Conservation (phyloP, 2,329 filamentous ascomycete genomes). For the Pseudogymnoascus sp. region DNA sequence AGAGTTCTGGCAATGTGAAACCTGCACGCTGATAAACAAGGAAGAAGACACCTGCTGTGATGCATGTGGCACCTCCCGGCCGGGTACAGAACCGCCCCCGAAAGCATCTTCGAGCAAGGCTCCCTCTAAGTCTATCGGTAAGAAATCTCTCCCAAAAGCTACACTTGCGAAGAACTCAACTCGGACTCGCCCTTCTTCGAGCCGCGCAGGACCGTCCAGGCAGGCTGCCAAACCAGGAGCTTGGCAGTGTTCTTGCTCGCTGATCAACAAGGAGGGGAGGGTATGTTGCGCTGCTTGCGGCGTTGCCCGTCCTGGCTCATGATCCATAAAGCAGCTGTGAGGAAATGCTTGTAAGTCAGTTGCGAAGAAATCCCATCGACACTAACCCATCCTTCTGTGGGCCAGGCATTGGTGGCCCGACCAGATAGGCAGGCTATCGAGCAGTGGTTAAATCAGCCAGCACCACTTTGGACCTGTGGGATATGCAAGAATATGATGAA, state of each 20-base stretch:
- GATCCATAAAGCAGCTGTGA: not conserved
- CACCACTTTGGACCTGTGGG: too few species aligned
- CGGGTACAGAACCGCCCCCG: not conserved
- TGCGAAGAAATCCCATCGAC: not conserved
- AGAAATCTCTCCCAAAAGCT: not conserved
- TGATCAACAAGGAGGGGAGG: not conserved
- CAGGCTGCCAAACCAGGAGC: not conserved
- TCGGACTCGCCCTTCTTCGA: not conserved
- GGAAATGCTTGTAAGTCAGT: not conserved
- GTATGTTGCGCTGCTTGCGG: not conserved
- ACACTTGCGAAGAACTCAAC: not conserved
- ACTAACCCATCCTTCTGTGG: too few species aligned
- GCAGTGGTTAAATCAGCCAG: too few species aligned
- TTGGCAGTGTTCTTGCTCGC: not conserved
- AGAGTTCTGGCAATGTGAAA: slow-evolving; percentile 46
- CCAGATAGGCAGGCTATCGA: too few species aligned
- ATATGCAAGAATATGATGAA: not conserved
- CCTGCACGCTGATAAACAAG: slow-evolving; percentile 56
- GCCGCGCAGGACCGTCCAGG: not conserved
- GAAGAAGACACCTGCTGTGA: slow-evolving; percentile 53
- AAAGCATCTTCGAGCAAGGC: not conserved
- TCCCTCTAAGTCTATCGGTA: not conserved
- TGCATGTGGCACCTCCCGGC: slow-evolving; percentile 36
- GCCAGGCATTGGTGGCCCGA: too few species aligned
- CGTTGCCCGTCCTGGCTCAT: not conserved